Evolutionary conservation across 495 filamentous ascomycete species (phyloP).

Genomic region (Aspergillus sclerotiicarbonarius): DNA sequence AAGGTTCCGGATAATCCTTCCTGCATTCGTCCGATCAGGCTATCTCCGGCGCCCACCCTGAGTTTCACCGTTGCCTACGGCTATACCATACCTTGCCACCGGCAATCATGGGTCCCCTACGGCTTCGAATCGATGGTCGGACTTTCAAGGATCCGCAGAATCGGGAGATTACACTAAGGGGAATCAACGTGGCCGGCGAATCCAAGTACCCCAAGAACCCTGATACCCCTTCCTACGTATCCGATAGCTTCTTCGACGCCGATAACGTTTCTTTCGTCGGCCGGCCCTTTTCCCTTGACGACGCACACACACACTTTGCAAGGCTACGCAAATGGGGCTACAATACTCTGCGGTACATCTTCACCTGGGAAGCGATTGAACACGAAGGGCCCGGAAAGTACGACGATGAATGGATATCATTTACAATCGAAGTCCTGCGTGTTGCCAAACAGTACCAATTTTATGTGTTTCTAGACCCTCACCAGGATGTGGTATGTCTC

Average conservation of each 20-base stretch:
- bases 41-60: no score
- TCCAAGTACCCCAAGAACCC: slow-evolving; percentile 73
- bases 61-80: no score
- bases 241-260: slow-evolving; percentile 83
- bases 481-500: slow-evolving; percentile 83
- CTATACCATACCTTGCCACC: not conserved
- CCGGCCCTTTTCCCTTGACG: slow-evolving; percentile 76
- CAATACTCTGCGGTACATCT: slow-evolving; percentile 93
- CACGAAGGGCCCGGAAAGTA: slow-evolving; percentile 89
- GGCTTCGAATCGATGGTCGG: slow-evolving; percentile 75
- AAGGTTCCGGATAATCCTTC: no score
- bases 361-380: slow-evolving; percentile 99
- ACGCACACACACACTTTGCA: slow-evolving; percentile 86
- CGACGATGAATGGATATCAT: slow-evolving; percentile 89
- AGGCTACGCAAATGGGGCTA: slow-evolving; percentile 84
- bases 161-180: slow-evolving; percentile 65
- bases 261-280: slow-evolving; percentile 88
- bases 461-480: slow-evolving; percentile 95
- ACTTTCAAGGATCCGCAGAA: slow-evolving; percentile 71
- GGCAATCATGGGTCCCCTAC: slow-evolving; percentile 38
- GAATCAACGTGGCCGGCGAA: slow-evolving; percentile 69
- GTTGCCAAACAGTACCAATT: slow-evolving; percentile 88
- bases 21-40: no score
- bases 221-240: slow-evolving; percentile 74
- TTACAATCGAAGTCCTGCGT: slow-evolving; percentile 81